Conservation (phyloP, 805 yeast species). For the Monosporozyma siamensis region DNA sequence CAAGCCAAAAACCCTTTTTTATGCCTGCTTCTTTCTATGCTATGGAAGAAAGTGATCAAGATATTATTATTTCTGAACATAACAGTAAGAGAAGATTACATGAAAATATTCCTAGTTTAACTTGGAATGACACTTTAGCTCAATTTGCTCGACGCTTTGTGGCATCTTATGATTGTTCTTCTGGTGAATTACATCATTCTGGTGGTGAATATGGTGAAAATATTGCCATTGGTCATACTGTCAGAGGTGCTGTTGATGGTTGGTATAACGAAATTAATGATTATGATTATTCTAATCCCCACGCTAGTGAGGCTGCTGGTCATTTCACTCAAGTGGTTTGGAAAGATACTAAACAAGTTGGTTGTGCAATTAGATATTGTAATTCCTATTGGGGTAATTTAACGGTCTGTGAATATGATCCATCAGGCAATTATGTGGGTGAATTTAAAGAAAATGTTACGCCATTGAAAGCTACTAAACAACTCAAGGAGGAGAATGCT, state of each 20-base stretch:
- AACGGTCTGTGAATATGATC: constrained; percentile 59
- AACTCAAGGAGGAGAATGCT: no score
- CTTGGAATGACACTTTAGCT: constrained; percentile 40
- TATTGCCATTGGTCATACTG: constrained; percentile 48
- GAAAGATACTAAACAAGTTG: constrained; percentile 49
- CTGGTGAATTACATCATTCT: constrained; percentile 56
- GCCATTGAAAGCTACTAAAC: no score
- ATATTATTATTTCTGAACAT: no score
- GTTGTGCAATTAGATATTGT: constrained; percentile 41
- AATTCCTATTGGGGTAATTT: constrained; percentile 29
- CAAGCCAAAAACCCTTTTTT: no score
- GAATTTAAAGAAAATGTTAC: constrained; percentile 10
- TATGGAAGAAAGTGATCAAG: no score
- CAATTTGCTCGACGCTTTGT: constrained; percentile 45
- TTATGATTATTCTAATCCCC: constrained; percentile 37
- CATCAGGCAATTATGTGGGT: constrained; percentile 40
- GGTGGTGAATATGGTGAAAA: constrained; percentile 57
- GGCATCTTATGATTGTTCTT: constrained; percentile 39
- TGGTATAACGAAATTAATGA: constrained; percentile 60
- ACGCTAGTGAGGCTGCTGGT: constrained; percentile 35
- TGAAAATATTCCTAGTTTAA: constrained; percentile 33
- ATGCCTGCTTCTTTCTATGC: no score
- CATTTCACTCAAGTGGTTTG: constrained; percentile 73
- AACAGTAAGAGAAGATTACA: constrained; percentile 4
- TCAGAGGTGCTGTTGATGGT: constrained; percentile 43